Evolutionary conservation across 257 asterid species (phyloP).

Genomic region (Nicotiana obtusifolia): DNA sequence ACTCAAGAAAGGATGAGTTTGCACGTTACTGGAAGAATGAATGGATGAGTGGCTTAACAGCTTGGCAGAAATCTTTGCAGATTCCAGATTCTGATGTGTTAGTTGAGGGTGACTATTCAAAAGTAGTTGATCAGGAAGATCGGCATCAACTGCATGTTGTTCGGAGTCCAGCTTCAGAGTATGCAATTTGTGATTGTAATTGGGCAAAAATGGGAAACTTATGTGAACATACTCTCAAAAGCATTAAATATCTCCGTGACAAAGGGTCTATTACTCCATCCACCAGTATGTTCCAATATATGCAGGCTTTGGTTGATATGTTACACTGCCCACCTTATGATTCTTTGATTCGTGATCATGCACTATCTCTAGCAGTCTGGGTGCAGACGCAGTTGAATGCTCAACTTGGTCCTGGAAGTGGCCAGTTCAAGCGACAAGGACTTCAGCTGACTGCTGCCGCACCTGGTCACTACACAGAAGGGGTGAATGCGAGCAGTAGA

Average conservation of each 20-base stretch:
- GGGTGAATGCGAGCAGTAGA: conserved; percentile 14
- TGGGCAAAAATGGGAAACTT: conserved; percentile 78
- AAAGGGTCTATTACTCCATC: conserved; percentile 48
- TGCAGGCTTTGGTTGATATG: conserved; percentile 63
- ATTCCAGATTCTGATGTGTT: conserved; percentile 64
- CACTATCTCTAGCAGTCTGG: conserved; percentile 65
- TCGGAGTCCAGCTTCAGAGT: conserved; percentile 77
- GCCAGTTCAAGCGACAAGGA: conserved; percentile 23
- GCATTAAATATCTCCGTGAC: conserved; percentile 54
- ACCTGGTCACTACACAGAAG: conserved; percentile 18
- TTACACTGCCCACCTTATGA: conserved; percentile 57
- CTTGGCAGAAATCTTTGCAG: conserved; percentile 65
- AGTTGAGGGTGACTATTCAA: conserved; percentile 54
- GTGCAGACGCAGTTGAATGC: conserved; percentile 56
- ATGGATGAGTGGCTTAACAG: conserved; percentile 81
- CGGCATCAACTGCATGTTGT: conserved; percentile 36
- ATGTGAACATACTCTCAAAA: conserved; percentile 75
- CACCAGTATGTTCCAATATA: conserved; percentile 60
- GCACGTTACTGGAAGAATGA: conserved; percentile 82
- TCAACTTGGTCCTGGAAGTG: conserved; percentile 36
- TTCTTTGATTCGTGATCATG: conserved; percentile 81
- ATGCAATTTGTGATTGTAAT: conserved; percentile 72
- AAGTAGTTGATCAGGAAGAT: conserved; percentile 46
- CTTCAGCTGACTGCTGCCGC: conserved; percentile 16
- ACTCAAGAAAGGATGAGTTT: conserved; percentile 66